Base-by-base conservation (phyloP, 2,329 filamentous ascomycete genomes). In the Parastagonospora avenae region DNA sequence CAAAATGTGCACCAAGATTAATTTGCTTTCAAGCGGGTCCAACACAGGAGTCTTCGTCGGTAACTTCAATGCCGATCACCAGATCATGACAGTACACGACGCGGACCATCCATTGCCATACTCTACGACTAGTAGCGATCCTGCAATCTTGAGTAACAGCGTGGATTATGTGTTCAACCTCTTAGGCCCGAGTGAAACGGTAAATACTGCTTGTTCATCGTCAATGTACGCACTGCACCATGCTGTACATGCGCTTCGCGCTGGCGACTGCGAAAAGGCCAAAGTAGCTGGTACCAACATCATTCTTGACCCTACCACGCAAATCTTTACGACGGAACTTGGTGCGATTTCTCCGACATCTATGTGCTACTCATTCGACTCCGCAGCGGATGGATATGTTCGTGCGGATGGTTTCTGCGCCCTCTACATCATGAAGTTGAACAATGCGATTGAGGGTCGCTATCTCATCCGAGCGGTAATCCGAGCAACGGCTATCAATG, bases 151-250 rank as follows among this genome's bases (percentile, higher is more conserved):
- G 16, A 11, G 11, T 1, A 69, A 71, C 42, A 59, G 64, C 0
- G 19, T 70, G 10, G 59, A 57, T 1, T 61, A 70, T 36, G 58
- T 63, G 37, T 52, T 55, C 16, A 50, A 67, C 38, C 45, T 65
- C 1, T 27, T 46, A 2, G 66, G 66, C 46, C 57, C 64, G 14
- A 38, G 57, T 43, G 14, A 62, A 30, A 57, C 52, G 0, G 11
- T 66, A 2, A 44, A 64, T 19, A 62, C 56, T 1, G 63, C 55
- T 10, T 67, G 63, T 37, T 57, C 62, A 3, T 55, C 56, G 1
- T 29, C 53, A 8, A 16, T 67, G 40, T 57, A 57, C 16, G 52
- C 49, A 1, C 47, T 65, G 2, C 57, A 65, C 28, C 5, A 48
- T 4, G 63, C 62, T 0, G 43, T 55, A 7, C n/a, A 28, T 8